Evolutionary conservation across 2,329 filamentous ascomycete species (phyloP), one percentile per base, ranked within the genome.

Genomic region (Cephalotrichum gorgonifer): DNA sequence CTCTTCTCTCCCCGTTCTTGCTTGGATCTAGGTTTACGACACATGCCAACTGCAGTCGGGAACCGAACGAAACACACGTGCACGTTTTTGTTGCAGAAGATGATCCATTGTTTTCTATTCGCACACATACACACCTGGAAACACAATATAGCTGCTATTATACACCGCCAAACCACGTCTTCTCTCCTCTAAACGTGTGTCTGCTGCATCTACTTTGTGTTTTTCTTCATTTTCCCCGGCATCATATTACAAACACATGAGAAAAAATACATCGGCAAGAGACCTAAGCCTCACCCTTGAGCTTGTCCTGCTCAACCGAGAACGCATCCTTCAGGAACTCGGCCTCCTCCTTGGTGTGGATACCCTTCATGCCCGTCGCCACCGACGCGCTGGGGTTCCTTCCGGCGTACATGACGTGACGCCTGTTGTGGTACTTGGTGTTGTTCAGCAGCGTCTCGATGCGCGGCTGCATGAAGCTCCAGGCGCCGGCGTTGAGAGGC

Each of bases 371-470:
- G 67, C 93, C 93, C 49, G 91, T 95, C 33, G 93, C 93, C 25
- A 97, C 91, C 55, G 85, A 91, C 15, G 93, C 91, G 62, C 88
- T 95, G 33, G 91, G 91, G 70, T 89, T 85, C 60, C 93, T 85
- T 57, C 93, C 93, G 52, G 93, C 93, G 68, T 97, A 98, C 81
- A 96, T 88, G 64, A 96, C 89, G 70, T 95, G 88, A 72, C 95
- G 90, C 64, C 86, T 83, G 71, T 94, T 83, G 73, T 97, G 91
- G 71, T 95, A 76, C 71, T 94, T 71, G 1, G 93, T 97, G 65
- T 94, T 69, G 74, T 97, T 96, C 56, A 98, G 78, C 56, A 98
- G 72, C 8, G 91, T 98, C 80, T 98, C 93, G 55, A 98, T 89
- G 63, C 93, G 85, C 28, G 93, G 93, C 72, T 98, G 93, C n/a